Evolutionary conservation across 805 yeast species (phyloP).

Genomic region (Myxozyma neotropica): DNA sequence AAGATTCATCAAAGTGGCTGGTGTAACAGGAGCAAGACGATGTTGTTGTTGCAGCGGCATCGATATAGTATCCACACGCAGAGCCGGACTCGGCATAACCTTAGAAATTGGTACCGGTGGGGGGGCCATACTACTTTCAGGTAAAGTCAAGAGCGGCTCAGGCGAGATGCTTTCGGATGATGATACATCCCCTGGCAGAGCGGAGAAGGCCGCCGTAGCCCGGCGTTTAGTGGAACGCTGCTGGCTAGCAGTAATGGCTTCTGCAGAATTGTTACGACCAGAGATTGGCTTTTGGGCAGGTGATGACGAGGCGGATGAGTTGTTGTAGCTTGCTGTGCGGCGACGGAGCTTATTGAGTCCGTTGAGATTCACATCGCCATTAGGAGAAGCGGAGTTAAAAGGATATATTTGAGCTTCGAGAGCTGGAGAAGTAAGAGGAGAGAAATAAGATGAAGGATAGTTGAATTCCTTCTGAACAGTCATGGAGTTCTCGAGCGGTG

Average conservation of each 20-base stretch:
- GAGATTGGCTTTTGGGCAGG: constrained; percentile 10
- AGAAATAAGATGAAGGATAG: constrained; percentile 27
- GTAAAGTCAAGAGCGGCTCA: constrained; percentile 25
- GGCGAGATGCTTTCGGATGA: constrained; percentile 32
- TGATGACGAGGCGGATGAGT: constrained; percentile 8
- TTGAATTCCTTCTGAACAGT: constrained; percentile 14
- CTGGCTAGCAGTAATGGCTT: background rate
- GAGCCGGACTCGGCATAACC: background rate
- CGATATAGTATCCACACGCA: background rate
- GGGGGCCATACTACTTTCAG: constrained; percentile 31
- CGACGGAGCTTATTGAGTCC: constrained; percentile 15
- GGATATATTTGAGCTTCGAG: constrained; percentile 31
- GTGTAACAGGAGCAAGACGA: constrained; percentile 39
- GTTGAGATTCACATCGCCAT: background rate
- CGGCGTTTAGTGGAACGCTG: constrained; percentile 30
- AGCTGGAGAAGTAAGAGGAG: constrained; percentile 37
- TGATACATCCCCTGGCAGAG: constrained; percentile 17
- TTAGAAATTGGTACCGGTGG: constrained; percentile 29
- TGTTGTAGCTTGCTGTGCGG: constrained; percentile 8
- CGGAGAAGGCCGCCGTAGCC: constrained; percentile 23
- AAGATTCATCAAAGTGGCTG: constrained; percentile 42
- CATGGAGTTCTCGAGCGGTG: constrained; percentile 53
- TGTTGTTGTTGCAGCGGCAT: constrained; percentile 8
- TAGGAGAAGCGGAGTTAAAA: constrained; percentile 14
- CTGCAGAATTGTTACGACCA: background rate